Conservation (phyloP, 495 filamentous ascomycete genomes). For the Neohortaea acidophila region DNA sequence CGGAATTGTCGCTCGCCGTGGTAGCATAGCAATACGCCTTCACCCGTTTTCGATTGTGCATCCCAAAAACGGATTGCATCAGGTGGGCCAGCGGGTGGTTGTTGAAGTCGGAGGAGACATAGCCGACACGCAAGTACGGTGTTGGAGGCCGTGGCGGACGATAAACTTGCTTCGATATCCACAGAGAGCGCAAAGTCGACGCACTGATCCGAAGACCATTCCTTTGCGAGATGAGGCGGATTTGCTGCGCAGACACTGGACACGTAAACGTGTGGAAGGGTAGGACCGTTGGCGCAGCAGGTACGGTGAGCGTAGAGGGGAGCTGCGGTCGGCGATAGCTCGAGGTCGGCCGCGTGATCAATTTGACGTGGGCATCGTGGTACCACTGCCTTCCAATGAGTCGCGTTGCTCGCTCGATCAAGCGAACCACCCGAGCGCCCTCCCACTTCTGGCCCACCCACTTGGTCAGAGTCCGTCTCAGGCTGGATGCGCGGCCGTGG, state of each 20-base stretch:
- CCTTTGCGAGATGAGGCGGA: conserved; percentile 86
- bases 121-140: conserved; percentile 78
- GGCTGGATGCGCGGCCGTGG: conserved; percentile 25
- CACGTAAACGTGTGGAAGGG: conserved; percentile 99
- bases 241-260: conserved; percentile 81
- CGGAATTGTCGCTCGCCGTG: conserved; percentile 76
- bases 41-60: conserved; percentile 59
- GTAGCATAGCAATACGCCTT: conserved; percentile 96
- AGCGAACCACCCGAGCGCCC: conserved; percentile 68
- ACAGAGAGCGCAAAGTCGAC: conserved; percentile 68
- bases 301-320: conserved; percentile 59
- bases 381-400: conserved; percentile 77
- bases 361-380: conserved; percentile 57
- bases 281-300: conserved; percentile 83
- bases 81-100: conserved; percentile 93
- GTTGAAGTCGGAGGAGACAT: conserved; percentile 97
- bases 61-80: conserved; percentile 97
- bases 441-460: conserved; percentile 78
- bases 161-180: conserved; percentile 72
- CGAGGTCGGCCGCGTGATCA: conserved; percentile 38
- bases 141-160: conserved; percentile 67
- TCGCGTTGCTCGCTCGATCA: conserved; percentile 71
- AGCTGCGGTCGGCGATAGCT: conserved; percentile 63
- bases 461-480: conserved; percentile 37
- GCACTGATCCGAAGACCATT: conserved; percentile 89